Base-by-base conservation (phyloP, 805 yeast genomes). In the Saccharomycopsis schoenii region DNA sequence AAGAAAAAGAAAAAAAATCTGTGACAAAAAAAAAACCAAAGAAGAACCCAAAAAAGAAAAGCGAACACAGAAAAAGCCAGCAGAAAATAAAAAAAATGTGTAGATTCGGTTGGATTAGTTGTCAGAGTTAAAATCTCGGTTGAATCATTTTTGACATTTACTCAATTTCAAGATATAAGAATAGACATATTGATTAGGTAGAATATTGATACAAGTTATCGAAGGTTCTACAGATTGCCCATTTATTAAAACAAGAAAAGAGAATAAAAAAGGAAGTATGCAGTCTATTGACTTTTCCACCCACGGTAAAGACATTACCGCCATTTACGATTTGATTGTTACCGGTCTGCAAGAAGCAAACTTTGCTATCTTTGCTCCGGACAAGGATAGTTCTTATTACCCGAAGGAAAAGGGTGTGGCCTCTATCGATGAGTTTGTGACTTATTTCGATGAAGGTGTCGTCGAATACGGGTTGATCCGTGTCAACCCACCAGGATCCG, bases 381-480 rank as follows among this genome's bases (percentile, higher is more conserved):
- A 84, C 66, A 77, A 76, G 60, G 80, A 79, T 56, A 75, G 73
- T 61, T 74, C 76, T 64, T 74, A 78, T 70, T 66, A 71, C 62
- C 77, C 80, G 65, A 67, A 74, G 66, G 70, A 73, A 66, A 71
- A 82, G 4, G 94, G 93, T 55, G 73, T 78, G 56, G 89, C 87
- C 17, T 84, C 81, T 60, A 83, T 94, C 67, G 77, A 78, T 51
- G 97, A 89, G 61, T 90, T 94, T 69, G 83, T 89, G 47, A 84
- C 82, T 42, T 82, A 88, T 64, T 93, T 94, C 71, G 86, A 85
- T 67, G 97, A 93, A 36, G 64, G 64, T 2, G 83, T 84, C 62
- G 89, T 92, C 63, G 96, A 92, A 76, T 94, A 86, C 68, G 99
- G 98, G 50, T 79, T 94, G 62, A 88, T 89, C 50, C 83, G 96